Conservation (phyloP, 2,329 filamentous ascomycete genomes). For the Beauveria sp. region DNA sequence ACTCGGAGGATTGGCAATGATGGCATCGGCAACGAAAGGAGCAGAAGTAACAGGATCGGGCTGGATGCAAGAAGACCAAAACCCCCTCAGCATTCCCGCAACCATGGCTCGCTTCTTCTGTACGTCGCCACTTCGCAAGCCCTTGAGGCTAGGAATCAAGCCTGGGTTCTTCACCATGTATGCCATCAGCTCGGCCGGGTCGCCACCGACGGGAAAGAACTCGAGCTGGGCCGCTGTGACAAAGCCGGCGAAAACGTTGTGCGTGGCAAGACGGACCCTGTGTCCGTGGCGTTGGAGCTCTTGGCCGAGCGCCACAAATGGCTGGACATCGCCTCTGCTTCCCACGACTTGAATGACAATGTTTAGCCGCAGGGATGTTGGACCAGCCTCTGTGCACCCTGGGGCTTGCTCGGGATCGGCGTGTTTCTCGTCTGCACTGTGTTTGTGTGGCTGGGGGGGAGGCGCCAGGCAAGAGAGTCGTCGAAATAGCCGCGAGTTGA, state of each 20-base stretch:
- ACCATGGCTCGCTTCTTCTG: slow-evolving; percentile 20
- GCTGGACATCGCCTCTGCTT: slow-evolving; percentile 70
- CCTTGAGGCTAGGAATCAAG: slow-evolving; percentile 21
- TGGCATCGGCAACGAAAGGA: slow-evolving; percentile 66
- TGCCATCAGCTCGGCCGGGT: slow-evolving; percentile 36
- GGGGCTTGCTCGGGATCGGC: no score
- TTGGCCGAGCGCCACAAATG: slow-evolving; percentile 66
- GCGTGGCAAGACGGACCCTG: slow-evolving; percentile 66
- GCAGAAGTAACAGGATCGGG: neutral
- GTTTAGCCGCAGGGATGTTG: neutral
- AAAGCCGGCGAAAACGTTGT: slow-evolving; percentile 41
- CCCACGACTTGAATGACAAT: slow-evolving; percentile 78
- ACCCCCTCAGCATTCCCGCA: slow-evolving; percentile 19
- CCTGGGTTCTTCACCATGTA: slow-evolving; percentile 25
- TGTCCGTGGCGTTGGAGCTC: slow-evolving; percentile 64
- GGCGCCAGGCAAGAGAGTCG: no score
- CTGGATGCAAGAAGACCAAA: slow-evolving; percentile 14
- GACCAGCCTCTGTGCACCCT: no score
- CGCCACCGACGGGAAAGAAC: slow-evolving; percentile 48
- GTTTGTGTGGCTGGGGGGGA: no score
- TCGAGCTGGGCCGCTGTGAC: slow-evolving; percentile 40
- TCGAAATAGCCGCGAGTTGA: no score
- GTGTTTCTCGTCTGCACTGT: no score
- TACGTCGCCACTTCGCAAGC: slow-evolving; percentile 21
- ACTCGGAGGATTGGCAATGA: slow-evolving; percentile 75